Base-by-base conservation (phyloP, 2,329 filamentous ascomycete species). In the Fusarium musae region DNA sequence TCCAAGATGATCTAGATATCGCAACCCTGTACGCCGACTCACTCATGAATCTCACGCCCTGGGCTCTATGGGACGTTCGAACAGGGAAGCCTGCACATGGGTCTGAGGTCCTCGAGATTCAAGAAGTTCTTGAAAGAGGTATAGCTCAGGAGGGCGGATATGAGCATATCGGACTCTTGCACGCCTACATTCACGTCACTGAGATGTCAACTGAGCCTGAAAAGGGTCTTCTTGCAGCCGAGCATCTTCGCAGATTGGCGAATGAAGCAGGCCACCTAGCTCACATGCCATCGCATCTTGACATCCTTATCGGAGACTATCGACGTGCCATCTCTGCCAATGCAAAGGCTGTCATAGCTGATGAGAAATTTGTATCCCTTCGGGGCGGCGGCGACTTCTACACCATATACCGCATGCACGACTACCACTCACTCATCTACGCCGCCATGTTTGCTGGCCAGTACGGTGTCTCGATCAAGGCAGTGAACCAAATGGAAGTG, bases 111-210 rank as follows among this genome's bases (percentile, higher is more conserved):
- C 47, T 79, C n/a, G 80, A 83, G 61, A 79, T 79, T 30, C 79
- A 82, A 62, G 63, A 75, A 11, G 75, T 82, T 12, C 74, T 84
- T 13, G 82, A 84, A 70, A 76, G 79, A 7, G 90, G 89, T 0
- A 81, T 95, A 23, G 83, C 85, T 6, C 76, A 77, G 4, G 66
- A 75, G 0, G 78, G 76, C 9, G 82, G 82, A 2, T 79, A 84
- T 7, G 74, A 83, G 11, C 93, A 96, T 75, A 91, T 93, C 0
- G 93, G 93, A 0, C 80, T 95, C 1, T 83, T 94, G 10, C 93
- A 95, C 79, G 82, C 94, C 37, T 95, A 95, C 79, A 93, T 94
- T 43, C 92, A 94, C 75, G 86, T 93, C 7, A 92, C 93, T 85
- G 93, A 95, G 78, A 94, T 94, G 92, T 94, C 92, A 0, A 63